These are phyloP conservation scores for Chlorella sp. DNA, from an alignment of 139 green algal species.

Conservation along the genomic window DNA sequence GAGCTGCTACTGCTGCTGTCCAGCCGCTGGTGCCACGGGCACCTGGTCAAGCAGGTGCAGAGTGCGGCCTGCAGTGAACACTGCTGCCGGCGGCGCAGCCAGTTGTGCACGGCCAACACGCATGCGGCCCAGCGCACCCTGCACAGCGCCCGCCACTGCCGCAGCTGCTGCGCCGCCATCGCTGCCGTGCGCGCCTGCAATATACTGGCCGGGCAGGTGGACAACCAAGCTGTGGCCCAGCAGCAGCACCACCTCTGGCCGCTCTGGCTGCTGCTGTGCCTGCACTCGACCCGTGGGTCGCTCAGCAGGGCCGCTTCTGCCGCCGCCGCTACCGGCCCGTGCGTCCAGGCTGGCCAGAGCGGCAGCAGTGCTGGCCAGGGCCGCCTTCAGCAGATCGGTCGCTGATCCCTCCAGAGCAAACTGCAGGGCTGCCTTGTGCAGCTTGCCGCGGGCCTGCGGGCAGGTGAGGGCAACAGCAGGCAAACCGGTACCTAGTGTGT, in stretches of 20 bases:
- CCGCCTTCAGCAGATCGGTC: constrained; percentile 22
- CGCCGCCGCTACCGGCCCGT: background rate
- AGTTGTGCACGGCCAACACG: background rate
- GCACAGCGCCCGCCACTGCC: background rate
- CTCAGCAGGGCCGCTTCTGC: background rate
- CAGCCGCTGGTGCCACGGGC: background rate
- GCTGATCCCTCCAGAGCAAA: constrained; percentile 10
- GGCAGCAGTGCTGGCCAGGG: background rate
- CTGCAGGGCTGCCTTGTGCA: constrained; percentile 31
- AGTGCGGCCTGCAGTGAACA: background rate
- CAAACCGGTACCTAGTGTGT: too few relatives aligned
- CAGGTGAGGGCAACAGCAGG: background rate
- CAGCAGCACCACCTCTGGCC: background rate
- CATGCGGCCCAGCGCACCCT: background rate
- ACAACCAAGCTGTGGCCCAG: constrained; percentile 13
- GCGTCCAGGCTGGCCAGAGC: background rate
- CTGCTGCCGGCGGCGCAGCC: background rate
- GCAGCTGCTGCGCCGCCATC: background rate
- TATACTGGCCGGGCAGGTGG: constrained; percentile 3
- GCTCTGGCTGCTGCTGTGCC: background rate
- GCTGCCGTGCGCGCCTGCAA: background rate
- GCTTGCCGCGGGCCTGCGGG: constrained; percentile 20
- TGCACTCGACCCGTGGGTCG: too few relatives aligned
- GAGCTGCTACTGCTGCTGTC: too few relatives aligned
- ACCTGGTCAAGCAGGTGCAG: constrained; percentile 14